These are phyloP conservation scores for Fusarium proliferatum DNA, from an alignment of 2,329 filamentous ascomycete species.

Conservation along the genomic window DNA sequence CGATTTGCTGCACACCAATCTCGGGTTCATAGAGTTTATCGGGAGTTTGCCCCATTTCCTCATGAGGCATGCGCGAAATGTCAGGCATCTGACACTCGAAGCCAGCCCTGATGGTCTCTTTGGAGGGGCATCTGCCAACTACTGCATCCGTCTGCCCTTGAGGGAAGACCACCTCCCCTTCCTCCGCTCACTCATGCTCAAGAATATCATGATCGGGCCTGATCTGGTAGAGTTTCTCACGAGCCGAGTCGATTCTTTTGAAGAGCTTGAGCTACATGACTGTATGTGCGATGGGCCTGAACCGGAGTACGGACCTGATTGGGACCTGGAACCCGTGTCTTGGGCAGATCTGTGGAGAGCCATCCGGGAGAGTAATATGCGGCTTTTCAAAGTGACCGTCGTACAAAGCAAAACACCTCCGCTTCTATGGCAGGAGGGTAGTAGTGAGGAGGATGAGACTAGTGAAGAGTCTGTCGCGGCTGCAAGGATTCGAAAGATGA, in stretches of 20 bases:
- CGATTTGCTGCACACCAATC: rapidly evolving
- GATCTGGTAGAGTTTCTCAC: neutral
- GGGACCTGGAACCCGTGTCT: rapidly evolving
- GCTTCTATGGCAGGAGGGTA: neutral
- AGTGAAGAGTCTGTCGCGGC: neutral
- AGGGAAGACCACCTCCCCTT: rapidly evolving
- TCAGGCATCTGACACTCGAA: neutral
- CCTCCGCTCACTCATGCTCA: neutral
- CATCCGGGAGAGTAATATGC: neutral
- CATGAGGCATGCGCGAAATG: neutral
- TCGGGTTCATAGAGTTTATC: neutral
- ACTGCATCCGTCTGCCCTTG: neutral
- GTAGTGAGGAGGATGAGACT: neutral
- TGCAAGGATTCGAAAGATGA: neutral
- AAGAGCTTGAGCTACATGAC: neutral
- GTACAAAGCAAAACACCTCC: neutral
- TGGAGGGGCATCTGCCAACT: neutral
- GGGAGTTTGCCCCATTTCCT: rapidly evolving
- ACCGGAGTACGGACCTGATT: neutral
- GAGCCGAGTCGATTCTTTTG: neutral
- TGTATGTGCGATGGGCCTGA: neutral
- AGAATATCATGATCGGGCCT: neutral
- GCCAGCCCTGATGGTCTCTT: rapidly evolving
- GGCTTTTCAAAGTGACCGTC: neutral
- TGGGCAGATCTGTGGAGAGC: neutral